Percentiles rank a stretch among this genome's conserved stretches.
These are phyloP conservation scores for Nigrospora sphaerica DNA, from an alignment of 2,329 filamentous ascomycete species.

Conservation along the genomic window DNA sequence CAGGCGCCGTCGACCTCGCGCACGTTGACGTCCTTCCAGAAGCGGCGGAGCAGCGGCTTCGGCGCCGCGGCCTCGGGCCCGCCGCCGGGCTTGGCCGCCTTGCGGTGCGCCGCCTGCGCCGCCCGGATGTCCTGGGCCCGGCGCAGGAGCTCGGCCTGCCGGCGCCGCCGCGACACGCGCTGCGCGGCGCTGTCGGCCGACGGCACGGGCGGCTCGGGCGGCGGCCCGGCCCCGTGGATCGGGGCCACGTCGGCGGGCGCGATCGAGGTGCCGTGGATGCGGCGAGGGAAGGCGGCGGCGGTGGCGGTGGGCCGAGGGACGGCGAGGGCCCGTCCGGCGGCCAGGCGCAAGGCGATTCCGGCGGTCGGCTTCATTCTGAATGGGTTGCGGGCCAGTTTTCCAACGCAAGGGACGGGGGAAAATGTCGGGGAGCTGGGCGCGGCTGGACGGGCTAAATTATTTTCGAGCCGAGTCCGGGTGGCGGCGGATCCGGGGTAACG, in stretches of 20 bases:
- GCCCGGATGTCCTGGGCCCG: conserved; percentile 39
- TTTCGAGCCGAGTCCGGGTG: too few species aligned
- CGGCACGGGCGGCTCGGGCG: conserved; percentile 41
- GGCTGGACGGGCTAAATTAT: too few species aligned
- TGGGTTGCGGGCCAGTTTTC: too few species aligned
- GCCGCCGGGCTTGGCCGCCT: conserved; percentile 21
- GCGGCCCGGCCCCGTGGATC: conserved; percentile 50
- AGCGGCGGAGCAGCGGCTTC: conserved; percentile 53
- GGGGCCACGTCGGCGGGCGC: conserved; percentile 40
- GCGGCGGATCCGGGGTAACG: too few species aligned
- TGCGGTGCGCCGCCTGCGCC: background rate
- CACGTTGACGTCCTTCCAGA: conserved; percentile 82
- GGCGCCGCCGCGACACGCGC: conserved; percentile 42
- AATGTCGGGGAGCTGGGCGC: too few species aligned
- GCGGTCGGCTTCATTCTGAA: conserved; percentile 32
- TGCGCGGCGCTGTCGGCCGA: conserved; percentile 22
- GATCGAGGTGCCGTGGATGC: conserved; percentile 24
- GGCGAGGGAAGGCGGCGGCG: conserved; percentile 17
- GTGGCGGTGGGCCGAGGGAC: conserved; percentile 10
- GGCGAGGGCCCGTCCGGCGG: conserved; percentile 16
- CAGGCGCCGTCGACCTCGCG: conserved; percentile 54
- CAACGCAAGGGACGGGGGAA: too few species aligned
- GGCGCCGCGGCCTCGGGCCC: background rate
- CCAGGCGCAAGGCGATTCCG: conserved; percentile 29
- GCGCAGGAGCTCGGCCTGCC: conserved; percentile 49